Percentiles rank a stretch among this genome's conserved stretches.
Evolutionary conservation across 495 filamentous ascomycete genomes (phyloP).

Genomic region (Penicillium salamii): DNA sequence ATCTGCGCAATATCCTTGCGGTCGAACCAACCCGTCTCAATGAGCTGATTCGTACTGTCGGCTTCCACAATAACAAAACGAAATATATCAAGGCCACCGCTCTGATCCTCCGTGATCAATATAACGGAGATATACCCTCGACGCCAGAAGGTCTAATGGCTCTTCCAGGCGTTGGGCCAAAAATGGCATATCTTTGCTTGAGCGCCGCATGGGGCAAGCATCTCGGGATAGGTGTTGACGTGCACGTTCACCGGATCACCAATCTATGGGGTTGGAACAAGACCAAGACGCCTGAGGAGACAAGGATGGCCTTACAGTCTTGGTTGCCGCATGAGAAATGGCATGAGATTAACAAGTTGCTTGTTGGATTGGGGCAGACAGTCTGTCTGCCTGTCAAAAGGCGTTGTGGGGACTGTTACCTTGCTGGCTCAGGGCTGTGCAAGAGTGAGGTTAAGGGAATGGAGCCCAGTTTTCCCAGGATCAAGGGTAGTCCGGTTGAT

Average conservation of each 20-base stretch:
- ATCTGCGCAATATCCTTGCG: conserved; percentile 73
- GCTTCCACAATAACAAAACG: conserved; percentile 97
- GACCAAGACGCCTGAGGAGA: conserved; percentile 83
- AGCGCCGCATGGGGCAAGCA: conserved; percentile 62
- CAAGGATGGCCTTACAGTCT: conserved; percentile 67
- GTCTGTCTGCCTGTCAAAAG: conserved; percentile 79
- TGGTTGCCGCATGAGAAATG: conserved; percentile 87
- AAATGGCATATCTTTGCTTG: conserved; percentile 96
- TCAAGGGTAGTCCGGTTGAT: conserved; percentile 40
- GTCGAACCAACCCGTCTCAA: conserved; percentile 69
- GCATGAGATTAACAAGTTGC: conserved; percentile 91
- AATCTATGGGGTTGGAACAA: conserved; percentile 96
- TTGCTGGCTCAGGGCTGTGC: conserved; percentile 73
- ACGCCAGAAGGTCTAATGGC: conserved; percentile 73
- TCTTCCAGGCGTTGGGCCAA: conserved; percentile 90
- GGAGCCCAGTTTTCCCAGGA: conserved; percentile 49
- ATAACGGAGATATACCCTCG: conserved; percentile 75
- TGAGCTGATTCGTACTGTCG: conserved; percentile 75
- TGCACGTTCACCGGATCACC: conserved; percentile 81
- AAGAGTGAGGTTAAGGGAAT: conserved; percentile 55
- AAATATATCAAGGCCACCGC: conserved; percentile 81
- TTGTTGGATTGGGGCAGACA: conserved; percentile 89
- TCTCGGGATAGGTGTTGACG: conserved; percentile 64
- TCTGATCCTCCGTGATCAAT: conserved; percentile 65
- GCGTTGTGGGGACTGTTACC: conserved; percentile 77